phyloP scores from a whole-genome alignment of 2,329 filamentous ascomycete species.

The Colletotrichum nymphaeae region DNA sequence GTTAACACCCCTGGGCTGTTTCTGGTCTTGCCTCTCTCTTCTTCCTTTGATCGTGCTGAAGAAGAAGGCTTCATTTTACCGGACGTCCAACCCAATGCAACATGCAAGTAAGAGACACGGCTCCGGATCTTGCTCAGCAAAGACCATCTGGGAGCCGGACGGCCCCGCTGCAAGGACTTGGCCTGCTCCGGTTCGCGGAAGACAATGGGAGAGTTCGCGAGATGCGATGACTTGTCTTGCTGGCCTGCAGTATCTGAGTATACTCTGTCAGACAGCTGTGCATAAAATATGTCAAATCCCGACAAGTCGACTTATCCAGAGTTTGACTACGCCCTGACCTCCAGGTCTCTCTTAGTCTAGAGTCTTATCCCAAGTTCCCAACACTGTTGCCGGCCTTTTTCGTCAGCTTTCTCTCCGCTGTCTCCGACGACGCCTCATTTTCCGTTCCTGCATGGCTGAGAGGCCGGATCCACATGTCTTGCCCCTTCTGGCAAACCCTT shows the following conservation, averaged over 20 bases:
- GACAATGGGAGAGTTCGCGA: constrained; percentile 32
- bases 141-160: constrained; percentile 7
- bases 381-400: not conserved
- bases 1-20: not conserved
- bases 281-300: constrained; percentile 25
- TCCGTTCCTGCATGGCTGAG: not conserved
- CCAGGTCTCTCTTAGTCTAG: too few relatives aligned
- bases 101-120: constrained; percentile 7
- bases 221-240: constrained; percentile 35
- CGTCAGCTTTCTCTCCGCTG: not conserved
- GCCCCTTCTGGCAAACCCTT: constrained; percentile 8
- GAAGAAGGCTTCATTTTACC: not conserved
- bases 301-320: constrained; percentile 15
- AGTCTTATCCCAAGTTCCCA: not conserved
- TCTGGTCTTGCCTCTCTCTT: not conserved
- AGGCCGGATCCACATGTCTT: constrained; percentile 1
- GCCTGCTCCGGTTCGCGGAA: constrained; percentile 30
- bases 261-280: not conserved
- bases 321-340: constrained; percentile 15
- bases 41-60: not conserved
- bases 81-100: constrained; percentile 9
- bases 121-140: constrained; percentile 19
- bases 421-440: constrained; percentile 15
- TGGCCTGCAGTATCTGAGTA: not conserved
- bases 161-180: constrained; percentile 15